Conservation (phyloP, 2,329 filamentous ascomycete genomes). For the Xylariomycetidae sp. region DNA sequence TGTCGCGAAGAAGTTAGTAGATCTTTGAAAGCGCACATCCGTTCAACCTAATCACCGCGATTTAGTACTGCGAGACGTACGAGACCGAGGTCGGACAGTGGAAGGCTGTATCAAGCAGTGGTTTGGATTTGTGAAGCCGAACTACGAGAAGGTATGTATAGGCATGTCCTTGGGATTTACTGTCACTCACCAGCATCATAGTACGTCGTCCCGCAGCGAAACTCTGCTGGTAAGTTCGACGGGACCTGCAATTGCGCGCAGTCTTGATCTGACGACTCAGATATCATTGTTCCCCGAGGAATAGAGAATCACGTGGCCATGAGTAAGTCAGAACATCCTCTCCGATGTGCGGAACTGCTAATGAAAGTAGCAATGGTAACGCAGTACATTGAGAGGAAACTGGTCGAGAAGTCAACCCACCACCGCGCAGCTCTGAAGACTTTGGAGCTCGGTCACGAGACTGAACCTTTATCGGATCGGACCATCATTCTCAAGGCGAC, state of each 20-base stretch:
- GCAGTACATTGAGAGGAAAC: conserved; percentile 82
- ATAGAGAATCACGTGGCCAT: conserved; percentile 95
- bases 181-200: conserved; percentile 21
- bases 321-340: conserved; percentile 37
- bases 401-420: conserved; percentile 76
- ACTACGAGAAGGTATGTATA: conserved; percentile 66
- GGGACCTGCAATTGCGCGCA: conserved; percentile 9
- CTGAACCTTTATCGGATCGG: conserved; percentile 66
- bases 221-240: conserved; percentile 61
- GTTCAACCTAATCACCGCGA: neutral
- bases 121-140: conserved; percentile 94
- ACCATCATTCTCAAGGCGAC: conserved; percentile 71
- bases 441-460: conserved; percentile 65
- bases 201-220: conserved; percentile 87
- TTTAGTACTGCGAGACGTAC: conserved; percentile 77
- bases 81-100: conserved; percentile 82
- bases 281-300: conserved; percentile 90
- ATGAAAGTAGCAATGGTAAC: conserved; percentile 70
- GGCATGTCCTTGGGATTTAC: neutral
- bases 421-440: conserved; percentile 75
- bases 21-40: too few relatives aligned
- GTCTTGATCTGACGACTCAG: conserved; percentile 31
- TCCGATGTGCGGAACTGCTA: conserved; percentile 5
- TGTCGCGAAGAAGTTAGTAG: conserved; percentile 73
- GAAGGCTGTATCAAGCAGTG: conserved; percentile 97